Base-by-base conservation (phyloP, 2,329 filamentous ascomycete species). In the Ophiobolus disseminans region DNA sequence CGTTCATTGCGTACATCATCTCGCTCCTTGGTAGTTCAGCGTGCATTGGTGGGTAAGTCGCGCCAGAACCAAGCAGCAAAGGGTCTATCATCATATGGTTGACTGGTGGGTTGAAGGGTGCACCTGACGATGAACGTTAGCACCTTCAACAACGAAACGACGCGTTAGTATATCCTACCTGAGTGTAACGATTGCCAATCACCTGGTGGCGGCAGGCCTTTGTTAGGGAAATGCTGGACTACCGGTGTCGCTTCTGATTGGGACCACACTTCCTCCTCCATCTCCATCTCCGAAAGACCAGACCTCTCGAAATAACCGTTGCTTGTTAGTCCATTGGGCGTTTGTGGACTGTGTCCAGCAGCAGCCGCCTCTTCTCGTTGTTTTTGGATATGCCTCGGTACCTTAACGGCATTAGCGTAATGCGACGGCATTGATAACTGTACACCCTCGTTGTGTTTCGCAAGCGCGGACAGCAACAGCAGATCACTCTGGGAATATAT, bases 81-180 rank as follows among this genome's bases (percentile, higher is more conserved):
- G 69, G 69, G 40, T 73, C 69, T 26, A 73, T 72, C 68, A 72
- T 70, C 59, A 71, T 70, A 25, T 72, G 67, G 46, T 65, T 68
- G 28, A 66, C 66, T 30, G 65, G 68, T 13, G 63, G 56, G 21
- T 66, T 55, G 38, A 68, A 72, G 19, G 54, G 47, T 11, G 64
- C 50, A 45, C 60, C 66, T 69, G 17, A 20, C 22, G 25, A 21
- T 7, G 25, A 37, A 17, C 10, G 26, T 38, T 14, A 45, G 34
- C 26, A 7, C 9, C 2, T 8, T 21, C 8, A 16, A 23, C 2
- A 23, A 17, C 3, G 22, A 14, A 8, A 14, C 14, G 13, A 7
- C 25, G 6, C 32, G 17, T n/a, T 25, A 21, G 56, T 58, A n/a
- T n/a, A n/a, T n/a, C n/a, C n/a, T 58, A 70, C 65, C 61, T 37